phyloP scores from a whole-genome alignment of 2,329 filamentous ascomycete genomes.

The Juglanconis oblonga region DNA sequence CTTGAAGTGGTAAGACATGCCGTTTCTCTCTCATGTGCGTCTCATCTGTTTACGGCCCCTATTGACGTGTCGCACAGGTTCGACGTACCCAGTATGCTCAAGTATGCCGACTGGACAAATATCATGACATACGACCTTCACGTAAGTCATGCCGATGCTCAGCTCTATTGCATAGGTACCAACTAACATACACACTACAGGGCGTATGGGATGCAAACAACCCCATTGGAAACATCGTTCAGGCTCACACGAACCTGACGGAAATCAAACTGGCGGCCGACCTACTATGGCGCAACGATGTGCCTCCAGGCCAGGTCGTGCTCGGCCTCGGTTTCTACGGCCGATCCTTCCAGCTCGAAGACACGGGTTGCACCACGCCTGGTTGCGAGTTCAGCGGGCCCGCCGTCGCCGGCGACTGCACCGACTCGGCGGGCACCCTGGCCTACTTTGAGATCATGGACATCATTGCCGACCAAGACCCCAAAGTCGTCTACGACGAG shows the following conservation, averaged over 20 bases:
- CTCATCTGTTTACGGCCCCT: no score
- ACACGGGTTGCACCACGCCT: neutral
- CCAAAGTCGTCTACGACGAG: neutral
- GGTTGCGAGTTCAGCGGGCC: neutral
- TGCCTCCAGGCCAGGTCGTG: neutral
- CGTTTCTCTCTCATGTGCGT: no score
- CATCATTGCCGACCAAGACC: neutral
- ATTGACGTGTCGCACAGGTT: no score
- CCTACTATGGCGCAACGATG: constrained; percentile 20
- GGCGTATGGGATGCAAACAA: constrained; percentile 29
- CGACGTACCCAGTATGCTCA: constrained; percentile 2
- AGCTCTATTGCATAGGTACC: no score
- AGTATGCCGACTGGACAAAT: constrained; percentile 32
- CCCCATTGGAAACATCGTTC: constrained; percentile 27
- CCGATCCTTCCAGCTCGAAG: neutral
- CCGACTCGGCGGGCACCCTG: neutral
- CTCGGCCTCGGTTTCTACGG: constrained; percentile 5
- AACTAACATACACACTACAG: no score
- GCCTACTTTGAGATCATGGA: neutral
- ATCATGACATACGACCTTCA: constrained; percentile 38
- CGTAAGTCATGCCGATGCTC: no score
- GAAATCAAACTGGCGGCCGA: constrained; percentile 36
- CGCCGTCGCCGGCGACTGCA: neutral
- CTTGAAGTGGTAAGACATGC: no score
- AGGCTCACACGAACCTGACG: constrained; percentile 38